phyloP scores from a whole-genome alignment of 768 basidiomycete species.

The Calocybe indica region DNA sequence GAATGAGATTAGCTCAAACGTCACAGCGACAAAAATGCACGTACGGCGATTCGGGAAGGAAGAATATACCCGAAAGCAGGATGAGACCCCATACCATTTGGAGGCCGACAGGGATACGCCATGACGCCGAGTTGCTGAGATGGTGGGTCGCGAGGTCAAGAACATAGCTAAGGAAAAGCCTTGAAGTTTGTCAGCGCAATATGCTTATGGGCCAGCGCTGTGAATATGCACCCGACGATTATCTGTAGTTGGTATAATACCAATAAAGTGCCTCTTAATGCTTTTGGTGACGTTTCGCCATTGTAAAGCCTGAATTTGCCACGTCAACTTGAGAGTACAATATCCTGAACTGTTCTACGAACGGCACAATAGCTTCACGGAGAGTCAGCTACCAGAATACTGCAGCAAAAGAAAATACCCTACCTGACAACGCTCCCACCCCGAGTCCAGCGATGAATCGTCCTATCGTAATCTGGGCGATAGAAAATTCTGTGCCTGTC shows the following conservation, averaged over 20 bases:
- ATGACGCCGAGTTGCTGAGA: slow-evolving; percentile 54
- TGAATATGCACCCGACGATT: slow-evolving; percentile 49
- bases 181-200: slow-evolving; percentile 13
- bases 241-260: slow-evolving; percentile 78
- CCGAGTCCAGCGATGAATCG: slow-evolving; percentile 73
- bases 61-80: slow-evolving; percentile 64
- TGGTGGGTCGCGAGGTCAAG: slow-evolving; percentile 62
- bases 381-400: background rate
- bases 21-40: slow-evolving; percentile 14
- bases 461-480: slow-evolving; percentile 67
- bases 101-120: slow-evolving; percentile 71
- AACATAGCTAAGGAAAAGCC: slow-evolving; percentile 70
- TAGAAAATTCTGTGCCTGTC: slow-evolving; percentile 53
- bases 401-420: slow-evolving; percentile 4
- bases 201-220: background rate
- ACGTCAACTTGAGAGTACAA: background rate
- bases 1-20: background rate
- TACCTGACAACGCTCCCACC: slow-evolving; percentile 69
- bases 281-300: slow-evolving; percentile 74
- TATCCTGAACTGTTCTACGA: slow-evolving; percentile 10
- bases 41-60: slow-evolving; percentile 75
- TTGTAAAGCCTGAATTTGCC: slow-evolving; percentile 47
- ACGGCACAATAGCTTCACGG: slow-evolving; percentile 44
- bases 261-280: slow-evolving; percentile 62
- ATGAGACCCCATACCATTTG: slow-evolving; percentile 68